phyloP scores from a whole-genome alignment of 768 basidiomycete species.

The Leccinellum luteum region DNA sequence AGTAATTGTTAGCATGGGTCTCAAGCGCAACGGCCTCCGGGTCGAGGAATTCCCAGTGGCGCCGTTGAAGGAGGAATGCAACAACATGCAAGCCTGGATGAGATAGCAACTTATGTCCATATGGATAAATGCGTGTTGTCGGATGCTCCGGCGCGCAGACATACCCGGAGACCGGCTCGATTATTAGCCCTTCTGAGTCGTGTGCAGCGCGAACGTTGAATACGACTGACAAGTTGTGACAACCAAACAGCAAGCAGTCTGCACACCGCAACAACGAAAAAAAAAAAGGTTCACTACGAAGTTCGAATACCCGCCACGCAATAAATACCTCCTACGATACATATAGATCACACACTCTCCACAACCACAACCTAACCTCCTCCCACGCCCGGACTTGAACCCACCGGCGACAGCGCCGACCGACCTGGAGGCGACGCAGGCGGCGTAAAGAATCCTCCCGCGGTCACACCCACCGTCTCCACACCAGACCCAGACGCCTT shows the following conservation, averaged over 20 bases:
- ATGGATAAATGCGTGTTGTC: too few species aligned
- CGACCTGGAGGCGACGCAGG: slow-evolving; percentile 33
- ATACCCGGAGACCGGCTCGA: too few species aligned
- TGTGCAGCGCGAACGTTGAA: background rate
- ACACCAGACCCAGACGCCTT: slow-evolving; percentile 73
- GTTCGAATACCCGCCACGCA: background rate
- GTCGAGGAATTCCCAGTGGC: too few species aligned
- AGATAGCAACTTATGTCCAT: too few species aligned
- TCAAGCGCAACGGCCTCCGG: too few species aligned
- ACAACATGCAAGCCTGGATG: too few species aligned
- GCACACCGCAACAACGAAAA: background rate
- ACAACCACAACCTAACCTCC: background rate
- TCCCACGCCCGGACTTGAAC: background rate
- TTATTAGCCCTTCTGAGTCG: too few species aligned
- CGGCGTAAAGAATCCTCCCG: slow-evolving; percentile 72
- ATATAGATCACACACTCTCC: too few species aligned
- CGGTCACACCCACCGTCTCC: slow-evolving; percentile 72
- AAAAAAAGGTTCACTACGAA: background rate
- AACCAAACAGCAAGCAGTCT: background rate
- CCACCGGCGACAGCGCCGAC: background rate
- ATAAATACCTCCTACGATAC: background rate
- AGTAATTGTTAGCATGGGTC: too few species aligned
- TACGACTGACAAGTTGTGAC: too few species aligned
- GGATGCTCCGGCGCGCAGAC: too few species aligned
- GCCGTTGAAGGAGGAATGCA: too few species aligned